phyloP scores from a whole-genome alignment of 192 early-diverging fungal genomes.

The Coemansia reversa region DNA sequence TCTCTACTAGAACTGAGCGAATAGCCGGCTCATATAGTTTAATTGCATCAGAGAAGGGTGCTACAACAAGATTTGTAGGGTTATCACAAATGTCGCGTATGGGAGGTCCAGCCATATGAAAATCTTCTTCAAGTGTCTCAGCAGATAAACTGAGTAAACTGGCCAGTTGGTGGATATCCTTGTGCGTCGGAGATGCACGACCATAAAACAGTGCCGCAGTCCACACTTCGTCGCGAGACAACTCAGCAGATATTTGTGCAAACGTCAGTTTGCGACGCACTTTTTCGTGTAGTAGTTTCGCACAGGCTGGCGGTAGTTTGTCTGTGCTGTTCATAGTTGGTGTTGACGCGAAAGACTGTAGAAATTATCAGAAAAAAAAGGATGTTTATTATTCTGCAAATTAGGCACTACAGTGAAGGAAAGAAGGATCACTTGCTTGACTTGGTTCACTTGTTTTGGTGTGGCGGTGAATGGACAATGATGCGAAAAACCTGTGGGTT shows the following conservation, averaged over 20 bases:
- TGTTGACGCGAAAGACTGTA: neutral
- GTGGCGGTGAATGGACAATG: neutral
- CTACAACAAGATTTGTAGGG: constrained; percentile 21
- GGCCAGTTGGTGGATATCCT: constrained; percentile 42
- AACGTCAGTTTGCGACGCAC: constrained; percentile 53
- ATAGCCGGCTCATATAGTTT: constrained; percentile 43
- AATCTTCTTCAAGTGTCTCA: constrained; percentile 48
- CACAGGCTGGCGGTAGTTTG: constrained; percentile 35
- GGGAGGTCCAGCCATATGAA: constrained; percentile 41
- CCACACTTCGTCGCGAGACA: constrained; percentile 65
- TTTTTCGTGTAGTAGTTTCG: constrained; percentile 48
- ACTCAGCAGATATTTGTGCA: constrained; percentile 55
- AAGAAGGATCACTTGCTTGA: neutral
- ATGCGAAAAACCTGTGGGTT: neutral
- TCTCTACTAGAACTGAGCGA: constrained; percentile 38
- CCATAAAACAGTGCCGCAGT: constrained; percentile 69
- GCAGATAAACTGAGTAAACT: constrained; percentile 43
- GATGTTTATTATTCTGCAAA: neutral
- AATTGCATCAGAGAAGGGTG: constrained; percentile 48
- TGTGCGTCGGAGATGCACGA: constrained; percentile 55
- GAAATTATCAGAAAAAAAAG: neutral
- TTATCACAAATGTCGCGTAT: constrained; percentile 10
- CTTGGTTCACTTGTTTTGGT: neutral
- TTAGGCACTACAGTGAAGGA: neutral
- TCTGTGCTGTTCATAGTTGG: constrained; percentile 21